A percentile compares a stretch with the other conserved stretches of the same genome.
These are phyloP conservation scores for Daldinia vernicosa DNA, from an alignment of 495 filamentous ascomycete species.

Conservation along the genomic window DNA sequence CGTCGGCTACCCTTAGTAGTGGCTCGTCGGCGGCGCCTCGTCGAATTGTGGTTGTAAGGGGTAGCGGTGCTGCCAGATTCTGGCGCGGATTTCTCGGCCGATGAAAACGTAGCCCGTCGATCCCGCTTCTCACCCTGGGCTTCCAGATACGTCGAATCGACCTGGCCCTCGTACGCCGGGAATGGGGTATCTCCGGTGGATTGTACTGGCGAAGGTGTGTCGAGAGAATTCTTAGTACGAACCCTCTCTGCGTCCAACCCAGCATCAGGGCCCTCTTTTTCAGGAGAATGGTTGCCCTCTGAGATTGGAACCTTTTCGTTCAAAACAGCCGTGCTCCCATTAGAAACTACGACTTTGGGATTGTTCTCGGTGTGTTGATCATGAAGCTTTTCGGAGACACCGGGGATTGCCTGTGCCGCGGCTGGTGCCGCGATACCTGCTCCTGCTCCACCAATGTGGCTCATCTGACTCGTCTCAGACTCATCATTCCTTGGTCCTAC, in stretches of 20 bases:
- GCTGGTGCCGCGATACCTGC: constrained; percentile 36
- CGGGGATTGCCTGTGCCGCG: constrained; percentile 36
- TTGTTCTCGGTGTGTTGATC: constrained; percentile 42
- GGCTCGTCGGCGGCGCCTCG: constrained; percentile 68
- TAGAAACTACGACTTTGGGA: constrained; percentile 46
- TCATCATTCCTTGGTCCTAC: constrained; percentile 55
- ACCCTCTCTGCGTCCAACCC: constrained; percentile 36
- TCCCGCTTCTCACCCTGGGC: constrained; percentile 48
- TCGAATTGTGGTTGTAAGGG: constrained; percentile 48
- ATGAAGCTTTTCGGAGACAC: constrained; percentile 46
- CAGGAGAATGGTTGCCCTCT: constrained; percentile 7
- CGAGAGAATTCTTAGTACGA: constrained; percentile 28
- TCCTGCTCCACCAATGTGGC: constrained; percentile 50
- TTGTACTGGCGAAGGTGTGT: constrained; percentile 43
- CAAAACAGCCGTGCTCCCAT: constrained; percentile 43
- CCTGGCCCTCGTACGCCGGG: constrained; percentile 42
- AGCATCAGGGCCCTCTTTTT: constrained; percentile 21
- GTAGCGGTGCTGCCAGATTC: constrained; percentile 42
- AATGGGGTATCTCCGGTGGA: constrained; percentile 43
- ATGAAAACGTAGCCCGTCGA: constrained; percentile 56
- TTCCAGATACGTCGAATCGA: constrained; percentile 33
- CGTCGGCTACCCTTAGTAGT: constrained; percentile 79
- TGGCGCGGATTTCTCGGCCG: constrained; percentile 51
- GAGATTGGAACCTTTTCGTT: constrained; percentile 44
- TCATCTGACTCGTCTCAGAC: constrained; percentile 43